Evolutionary conservation across 1,284 basidiomycete species (phyloP), one percentile per base, ranked within the genome.

Genomic region (Puccinia sorghi): DNA sequence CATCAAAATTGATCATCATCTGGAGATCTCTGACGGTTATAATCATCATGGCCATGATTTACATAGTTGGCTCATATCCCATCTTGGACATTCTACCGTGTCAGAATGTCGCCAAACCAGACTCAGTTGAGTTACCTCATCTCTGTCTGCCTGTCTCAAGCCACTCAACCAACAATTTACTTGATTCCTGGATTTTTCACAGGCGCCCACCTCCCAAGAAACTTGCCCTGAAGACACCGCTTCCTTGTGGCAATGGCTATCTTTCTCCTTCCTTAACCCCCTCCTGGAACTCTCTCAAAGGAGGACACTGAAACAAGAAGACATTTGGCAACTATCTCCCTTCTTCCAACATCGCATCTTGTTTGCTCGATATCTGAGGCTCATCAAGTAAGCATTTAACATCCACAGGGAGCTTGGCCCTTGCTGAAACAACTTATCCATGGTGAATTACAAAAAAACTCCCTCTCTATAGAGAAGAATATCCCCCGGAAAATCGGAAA

Each of bases 241-340:
- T 9, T 72, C 67, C 11, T 64, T 79, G 12, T 79, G 77, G 77
- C 66, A 70, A 41, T 79, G 77, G 77, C 46, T 79, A 12, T 71
- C 77, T 8, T 79, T 72, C 52, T 61, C 66, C 4, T 79, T 79
- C 48, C 20, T 79, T 37, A 46, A 64, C 59, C 77, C 77, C 4
- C 57, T 79, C 13, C 39, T 79, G 20, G 82, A 85, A 71, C 83
- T 90, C n/a, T 88, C 81, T 56, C 59, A 80, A 59, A 70, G 66
- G n/a, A 70, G 77, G 39, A 64, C 77, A 9, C 46, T 79, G 12
- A 41, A 59, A n/a, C 59, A 79, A 64, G 67, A 70, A 32, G 77
- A 79, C 17, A 50, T 79, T 41, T 79, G 77, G 77, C 50, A 72
- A 56, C 50, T 79, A 13, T 79, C 77, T 27, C 77, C 69, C 37